phyloP scores from a whole-genome alignment of 768 basidiomycete species.

The Pholiota microspora region DNA sequence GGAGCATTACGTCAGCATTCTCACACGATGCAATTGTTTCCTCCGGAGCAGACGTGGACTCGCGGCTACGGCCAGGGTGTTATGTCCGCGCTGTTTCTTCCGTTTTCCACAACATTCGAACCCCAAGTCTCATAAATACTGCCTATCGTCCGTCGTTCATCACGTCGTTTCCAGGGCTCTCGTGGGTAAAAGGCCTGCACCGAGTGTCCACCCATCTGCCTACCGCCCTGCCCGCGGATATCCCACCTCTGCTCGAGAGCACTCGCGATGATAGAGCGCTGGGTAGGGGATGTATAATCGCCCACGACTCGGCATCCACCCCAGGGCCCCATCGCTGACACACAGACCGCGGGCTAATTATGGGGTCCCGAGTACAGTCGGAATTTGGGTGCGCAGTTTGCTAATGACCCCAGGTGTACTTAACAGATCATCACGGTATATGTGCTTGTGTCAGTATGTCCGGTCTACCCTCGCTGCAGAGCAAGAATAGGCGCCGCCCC shows the following conservation, averaged over 20 bases:
- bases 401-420: not conserved
- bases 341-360: not conserved
- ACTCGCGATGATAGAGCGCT: not conserved
- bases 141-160: not conserved
- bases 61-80: not conserved
- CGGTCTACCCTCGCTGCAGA: not conserved
- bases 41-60: conserved; percentile 5
- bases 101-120: not conserved
- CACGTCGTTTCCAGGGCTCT: not conserved
- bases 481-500: not conserved
- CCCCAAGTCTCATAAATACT: not conserved
- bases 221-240: not conserved
- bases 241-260: not conserved
- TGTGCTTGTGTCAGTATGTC: not conserved
- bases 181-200: not conserved
- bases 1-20: conserved; percentile 11
- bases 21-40: conserved; percentile 3
- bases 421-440: not conserved
- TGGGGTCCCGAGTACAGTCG: not conserved
- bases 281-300: not conserved
- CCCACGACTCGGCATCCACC: not conserved
- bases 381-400: not conserved
- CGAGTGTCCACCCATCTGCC: not conserved
- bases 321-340: not conserved
- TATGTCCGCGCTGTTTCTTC: conserved; percentile 1